Conservation (phyloP, 495 filamentous ascomycete species). For the Penicillium bialowiezense region DNA sequence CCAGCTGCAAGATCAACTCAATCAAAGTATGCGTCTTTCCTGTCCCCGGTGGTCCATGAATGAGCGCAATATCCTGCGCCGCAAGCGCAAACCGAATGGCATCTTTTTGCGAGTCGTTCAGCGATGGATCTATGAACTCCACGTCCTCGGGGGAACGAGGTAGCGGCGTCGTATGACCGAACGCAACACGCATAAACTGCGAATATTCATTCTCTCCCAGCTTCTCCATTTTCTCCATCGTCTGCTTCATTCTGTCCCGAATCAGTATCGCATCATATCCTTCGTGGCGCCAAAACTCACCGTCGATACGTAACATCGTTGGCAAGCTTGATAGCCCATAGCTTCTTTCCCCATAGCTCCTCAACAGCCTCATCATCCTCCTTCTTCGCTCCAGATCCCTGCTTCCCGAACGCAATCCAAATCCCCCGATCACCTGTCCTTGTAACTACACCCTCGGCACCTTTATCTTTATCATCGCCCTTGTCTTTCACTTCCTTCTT, state of each 20-base stretch:
- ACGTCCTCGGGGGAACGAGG: conserved; percentile 30
- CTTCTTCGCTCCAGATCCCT: conserved; percentile 44
- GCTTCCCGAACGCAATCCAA: conserved; percentile 69
- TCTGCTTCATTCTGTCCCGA: conserved; percentile 76
- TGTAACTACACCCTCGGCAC: conserved; percentile 74
- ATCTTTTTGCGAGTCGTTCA: conserved; percentile 90
- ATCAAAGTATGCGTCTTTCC: conserved; percentile 98
- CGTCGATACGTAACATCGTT: conserved; percentile 91
- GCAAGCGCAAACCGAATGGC: conserved; percentile 86
- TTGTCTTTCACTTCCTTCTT: conserved; percentile 64
- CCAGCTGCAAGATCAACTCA: conserved; percentile 85
- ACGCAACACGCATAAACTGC: conserved; percentile 75
- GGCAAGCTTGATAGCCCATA: conserved; percentile 84
- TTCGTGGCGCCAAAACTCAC: conserved; percentile 28
- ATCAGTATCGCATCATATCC: background rate
- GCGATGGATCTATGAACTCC: conserved; percentile 70
- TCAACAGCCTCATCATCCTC: conserved; percentile 59
- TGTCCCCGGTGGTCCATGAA: conserved; percentile 94
- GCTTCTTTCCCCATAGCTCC: conserved; percentile 56
- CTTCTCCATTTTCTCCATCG: conserved; percentile 76
- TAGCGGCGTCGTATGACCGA: conserved; percentile 56
- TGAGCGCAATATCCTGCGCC: conserved; percentile 80
- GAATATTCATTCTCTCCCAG: conserved; percentile 68
- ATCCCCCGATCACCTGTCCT: conserved; percentile 57
- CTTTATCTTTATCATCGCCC: conserved; percentile 61